Evolutionary conservation across 345 rosid genomes (phyloP), one percentile per base, ranked within the genome.

Genomic region (Eucalyptus viminalis): DNA sequence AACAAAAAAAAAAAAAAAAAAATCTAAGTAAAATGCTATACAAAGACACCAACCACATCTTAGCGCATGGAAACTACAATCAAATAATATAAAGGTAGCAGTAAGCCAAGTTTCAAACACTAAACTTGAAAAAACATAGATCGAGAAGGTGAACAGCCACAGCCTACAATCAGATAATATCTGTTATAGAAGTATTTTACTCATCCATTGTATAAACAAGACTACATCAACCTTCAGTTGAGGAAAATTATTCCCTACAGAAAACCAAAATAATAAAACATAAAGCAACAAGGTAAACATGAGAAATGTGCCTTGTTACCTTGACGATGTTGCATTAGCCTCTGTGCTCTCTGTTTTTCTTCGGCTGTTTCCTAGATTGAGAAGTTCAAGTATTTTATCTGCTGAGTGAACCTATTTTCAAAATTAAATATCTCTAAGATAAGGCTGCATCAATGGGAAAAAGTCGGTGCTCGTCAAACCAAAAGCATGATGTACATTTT

Each of bases 301-400:
- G 58, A 49, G 54, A 2, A 49, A 34, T 86, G 62, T 85, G 56
- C 83, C 85, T 37, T 49, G 29, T 50, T 91, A 95, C 99, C 99
- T 92, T 86, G 99, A 97, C 27, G 99, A 97, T 88, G 99, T 96
- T 89, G 92, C 92, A 89, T 97, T 97, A 93, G 95, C 97, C 92
- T 97, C 99, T 4, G 98, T 97, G 92, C 97, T 95, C 90, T 97
- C 99, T 60, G 97, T 97, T 95, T 97, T 97, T 87, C 99, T 90
- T 88, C 99, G 92, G 91, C 98, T 94, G 88, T 97, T 97, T 87
- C 99, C 99, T 92, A 97, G 88, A 93, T 95, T 96, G 91, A 97
- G 91, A 88, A 97, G 95, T 91, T 97, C 99, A 93, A 97, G 95
- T 92, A 97, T 97, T 91, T 94, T 96, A 90, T 96, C 97, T 54